These are phyloP conservation scores for Rhododendron kiyosumense DNA, from an alignment of 148 eudicot species.

Conservation along the genomic window DNA sequence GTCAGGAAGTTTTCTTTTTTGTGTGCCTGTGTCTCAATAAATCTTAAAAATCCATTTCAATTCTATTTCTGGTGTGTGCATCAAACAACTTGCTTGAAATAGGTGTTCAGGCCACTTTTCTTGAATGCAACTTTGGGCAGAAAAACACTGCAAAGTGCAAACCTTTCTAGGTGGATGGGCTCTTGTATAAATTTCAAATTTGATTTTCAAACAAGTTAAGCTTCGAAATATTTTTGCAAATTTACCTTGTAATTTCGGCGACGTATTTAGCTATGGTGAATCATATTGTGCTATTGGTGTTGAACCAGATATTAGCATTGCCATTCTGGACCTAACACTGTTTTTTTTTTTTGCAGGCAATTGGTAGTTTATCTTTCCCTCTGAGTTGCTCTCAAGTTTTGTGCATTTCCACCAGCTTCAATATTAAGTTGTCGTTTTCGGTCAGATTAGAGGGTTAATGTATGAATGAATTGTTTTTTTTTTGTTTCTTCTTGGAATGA, in stretches of 20 bases:
- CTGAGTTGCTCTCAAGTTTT: slow-evolving; percentile 7
- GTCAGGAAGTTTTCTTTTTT: background rate
- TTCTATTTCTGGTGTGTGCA: background rate
- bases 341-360: slow-evolving; percentile 6
- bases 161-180: background rate
- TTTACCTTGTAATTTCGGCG: background rate
- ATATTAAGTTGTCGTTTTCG: background rate
- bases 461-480: background rate
- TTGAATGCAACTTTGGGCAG: background rate
- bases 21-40: background rate
- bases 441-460: background rate
- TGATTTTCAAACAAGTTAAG: background rate
- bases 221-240: background rate
- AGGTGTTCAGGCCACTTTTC: background rate
- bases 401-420: background rate
- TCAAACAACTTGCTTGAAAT: background rate
- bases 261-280: background rate
- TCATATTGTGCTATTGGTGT: background rate
- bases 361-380: background rate
- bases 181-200: background rate
- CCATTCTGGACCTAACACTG: background rate
- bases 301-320: background rate
- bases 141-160: slow-evolving; percentile 1
- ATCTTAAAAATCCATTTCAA: background rate
- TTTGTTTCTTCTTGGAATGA: background rate